Conservation (phyloP, 495 filamentous ascomycete genomes). For the Hypoxylon lenormandii region DNA sequence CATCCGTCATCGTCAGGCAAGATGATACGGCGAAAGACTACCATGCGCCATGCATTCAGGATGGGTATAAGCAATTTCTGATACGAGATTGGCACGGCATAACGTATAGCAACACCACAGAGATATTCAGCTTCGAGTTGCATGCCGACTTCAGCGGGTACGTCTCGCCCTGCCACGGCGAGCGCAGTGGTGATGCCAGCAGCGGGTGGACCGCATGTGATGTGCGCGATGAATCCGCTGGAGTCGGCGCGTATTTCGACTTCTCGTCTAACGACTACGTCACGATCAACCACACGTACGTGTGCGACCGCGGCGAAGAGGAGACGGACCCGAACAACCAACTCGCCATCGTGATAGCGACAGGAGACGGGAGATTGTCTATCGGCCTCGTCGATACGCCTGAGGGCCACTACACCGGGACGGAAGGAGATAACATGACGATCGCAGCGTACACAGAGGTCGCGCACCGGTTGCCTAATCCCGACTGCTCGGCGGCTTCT, state of each 20-base stretch:
- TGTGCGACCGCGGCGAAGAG: conserved; percentile 23
- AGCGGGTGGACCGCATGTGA: conserved; percentile 32
- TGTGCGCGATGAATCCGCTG: not conserved
- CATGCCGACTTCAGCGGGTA: conserved; percentile 29
- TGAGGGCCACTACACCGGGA: conserved; percentile 28
- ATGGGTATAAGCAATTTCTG: conserved; percentile 19
- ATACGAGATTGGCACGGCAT: conserved; percentile 33
- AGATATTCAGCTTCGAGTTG: conserved; percentile 25
- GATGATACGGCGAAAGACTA: not conserved
- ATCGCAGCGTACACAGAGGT: conserved; percentile 26
- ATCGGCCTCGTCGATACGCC: conserved; percentile 28
- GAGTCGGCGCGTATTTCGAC: conserved; percentile 11
- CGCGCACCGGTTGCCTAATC: conserved; percentile 19
- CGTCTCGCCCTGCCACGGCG: conserved; percentile 8
- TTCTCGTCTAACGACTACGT: conserved; percentile 37
- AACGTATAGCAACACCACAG: conserved; percentile 14
- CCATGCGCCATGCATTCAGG: conserved; percentile 9
- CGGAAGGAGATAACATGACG: conserved; percentile 38
- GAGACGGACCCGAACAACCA: conserved; percentile 21
- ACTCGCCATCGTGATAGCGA: conserved; percentile 3
- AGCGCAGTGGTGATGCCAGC: conserved; percentile 16
- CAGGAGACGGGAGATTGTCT: conserved; percentile 12
- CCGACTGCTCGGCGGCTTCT: conserved; percentile 4
- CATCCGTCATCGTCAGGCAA: not conserved
- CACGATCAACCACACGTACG: conserved; percentile 17